A percentile compares a stretch with the other conserved stretches of the same genome.
phyloP scores from a whole-genome alignment of 306 rosid species.

The Macrotyloma uniflorum region DNA sequence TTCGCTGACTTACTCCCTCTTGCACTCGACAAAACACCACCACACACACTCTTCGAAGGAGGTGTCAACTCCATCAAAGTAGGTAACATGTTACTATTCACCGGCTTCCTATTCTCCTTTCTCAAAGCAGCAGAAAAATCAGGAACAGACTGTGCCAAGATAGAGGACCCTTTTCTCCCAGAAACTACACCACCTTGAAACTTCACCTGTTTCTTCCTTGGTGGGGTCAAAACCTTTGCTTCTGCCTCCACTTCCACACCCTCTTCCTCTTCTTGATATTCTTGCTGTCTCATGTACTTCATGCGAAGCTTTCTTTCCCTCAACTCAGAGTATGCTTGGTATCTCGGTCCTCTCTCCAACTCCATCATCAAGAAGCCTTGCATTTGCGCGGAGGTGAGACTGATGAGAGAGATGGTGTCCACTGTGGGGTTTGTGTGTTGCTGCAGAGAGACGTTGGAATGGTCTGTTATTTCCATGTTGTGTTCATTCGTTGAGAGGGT shows the following conservation, averaged over 20 bases:
- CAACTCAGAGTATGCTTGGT: constrained; percentile 66
- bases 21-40: constrained; percentile 55
- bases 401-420: constrained; percentile 3
- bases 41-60: constrained; percentile 52
- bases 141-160: constrained; percentile 90
- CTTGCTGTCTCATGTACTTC: constrained; percentile 37
- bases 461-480: constrained; percentile 14
- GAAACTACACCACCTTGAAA: constrained; percentile 41
- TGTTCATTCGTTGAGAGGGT: neutral
- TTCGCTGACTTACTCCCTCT: constrained; percentile 83
- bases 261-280: constrained; percentile 7
- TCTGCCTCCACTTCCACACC: constrained; percentile 12
- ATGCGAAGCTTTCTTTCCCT: constrained; percentile 64
- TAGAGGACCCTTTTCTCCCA: constrained; percentile 53
- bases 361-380: constrained; percentile 42
- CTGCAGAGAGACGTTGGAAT: constrained; percentile 29
- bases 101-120: constrained; percentile 80
- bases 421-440: constrained; percentile 33
- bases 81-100: constrained; percentile 38
- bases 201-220: constrained; percentile 77
- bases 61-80: constrained; percentile 68
- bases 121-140: constrained; percentile 73
- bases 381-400: constrained; percentile 28
- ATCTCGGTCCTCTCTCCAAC: constrained; percentile 84
- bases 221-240: constrained; percentile 43